A percentile compares a stretch with the other conserved stretches of the same genome.
These are phyloP conservation scores for Ogataea ganodermae DNA, from an alignment of 805 yeast genomes.

Conservation along the genomic window DNA sequence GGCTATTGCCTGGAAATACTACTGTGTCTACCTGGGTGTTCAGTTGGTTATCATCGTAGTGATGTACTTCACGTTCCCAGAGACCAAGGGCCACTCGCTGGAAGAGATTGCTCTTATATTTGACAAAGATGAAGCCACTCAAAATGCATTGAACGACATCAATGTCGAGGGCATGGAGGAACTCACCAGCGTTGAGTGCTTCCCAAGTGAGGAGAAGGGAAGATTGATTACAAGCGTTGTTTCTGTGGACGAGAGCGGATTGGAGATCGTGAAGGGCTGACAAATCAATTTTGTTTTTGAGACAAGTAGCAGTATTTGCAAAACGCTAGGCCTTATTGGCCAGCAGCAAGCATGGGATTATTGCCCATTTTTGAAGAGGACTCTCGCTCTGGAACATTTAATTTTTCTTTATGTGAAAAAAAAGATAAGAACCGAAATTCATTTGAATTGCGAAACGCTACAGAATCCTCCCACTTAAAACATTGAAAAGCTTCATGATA, in stretches of 20 bases:
- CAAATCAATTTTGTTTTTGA: too few species aligned
- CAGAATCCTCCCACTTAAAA: too few species aligned
- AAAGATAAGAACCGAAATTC: too few species aligned
- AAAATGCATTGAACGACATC: slow-evolving; percentile 1
- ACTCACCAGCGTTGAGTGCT: background rate
- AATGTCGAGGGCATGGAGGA: background rate
- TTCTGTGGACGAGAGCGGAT: background rate
- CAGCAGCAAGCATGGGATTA: too few species aligned
- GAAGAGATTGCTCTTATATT: slow-evolving; percentile 36
- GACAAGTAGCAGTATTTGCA: too few species aligned
- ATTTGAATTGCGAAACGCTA: too few species aligned
- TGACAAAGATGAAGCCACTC: slow-evolving; percentile 13
- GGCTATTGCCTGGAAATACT: slow-evolving; percentile 38
- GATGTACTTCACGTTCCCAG: slow-evolving; percentile 47
- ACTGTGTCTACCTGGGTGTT: slow-evolving; percentile 38
- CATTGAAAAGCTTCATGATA: too few species aligned
- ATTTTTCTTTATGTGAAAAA: too few species aligned
- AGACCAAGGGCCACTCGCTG: slow-evolving; percentile 40
- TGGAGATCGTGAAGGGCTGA: background rate
- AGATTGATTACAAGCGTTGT: background rate
- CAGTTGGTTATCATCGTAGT: slow-evolving; percentile 25
- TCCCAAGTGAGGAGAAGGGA: background rate
- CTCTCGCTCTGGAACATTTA: too few species aligned
- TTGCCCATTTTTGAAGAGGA: too few species aligned
- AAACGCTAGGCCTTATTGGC: too few species aligned